phyloP scores from a whole-genome alignment of 2,329 filamentous ascomycete genomes.

The Diaporthe sp. region DNA sequence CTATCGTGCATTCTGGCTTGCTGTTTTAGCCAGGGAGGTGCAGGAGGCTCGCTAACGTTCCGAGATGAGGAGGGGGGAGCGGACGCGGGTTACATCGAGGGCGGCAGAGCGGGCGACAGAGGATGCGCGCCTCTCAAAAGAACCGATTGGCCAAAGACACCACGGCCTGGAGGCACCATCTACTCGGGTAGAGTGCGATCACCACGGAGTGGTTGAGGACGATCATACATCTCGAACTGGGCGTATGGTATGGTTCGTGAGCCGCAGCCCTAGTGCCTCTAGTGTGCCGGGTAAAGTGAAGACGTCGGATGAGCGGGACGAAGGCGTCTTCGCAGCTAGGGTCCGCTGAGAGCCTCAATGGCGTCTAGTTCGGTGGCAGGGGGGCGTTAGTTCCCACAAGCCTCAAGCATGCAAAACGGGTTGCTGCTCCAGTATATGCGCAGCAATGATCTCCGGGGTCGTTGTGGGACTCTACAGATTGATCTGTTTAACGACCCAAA shows the following conservation, averaged over 20 bases:
- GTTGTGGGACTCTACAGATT: conserved; percentile 6
- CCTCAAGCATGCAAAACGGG: conserved; percentile 13
- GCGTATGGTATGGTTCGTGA: neutral
- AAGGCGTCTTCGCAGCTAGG: conserved; percentile 14
- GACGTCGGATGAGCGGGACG: conserved; percentile 30
- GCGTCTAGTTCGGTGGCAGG: conserved; percentile 9
- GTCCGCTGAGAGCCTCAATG: conserved; percentile 27
- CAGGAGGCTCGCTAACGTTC: neutral
- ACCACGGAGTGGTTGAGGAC: conserved; percentile 19
- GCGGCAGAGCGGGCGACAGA: conserved; percentile 19
- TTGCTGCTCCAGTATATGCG: conserved; percentile 17
- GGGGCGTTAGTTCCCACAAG: conserved; percentile 3
- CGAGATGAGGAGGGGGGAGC: neutral
- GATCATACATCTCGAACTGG: conserved; percentile 19
- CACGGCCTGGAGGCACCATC: conserved; percentile 3
- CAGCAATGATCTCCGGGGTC: conserved; percentile 18
- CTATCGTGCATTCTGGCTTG: conserved; percentile 1
- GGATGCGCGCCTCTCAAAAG: neutral
- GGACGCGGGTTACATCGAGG: conserved; percentile 30
- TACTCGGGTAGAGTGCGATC: conserved; percentile 29
- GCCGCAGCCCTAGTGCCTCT: conserved; percentile 24
- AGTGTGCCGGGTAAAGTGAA: conserved; percentile 21
- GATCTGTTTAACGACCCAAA: conserved; percentile 20
- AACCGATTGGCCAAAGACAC: neutral
- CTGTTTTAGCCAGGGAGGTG: conserved; percentile 21